Evolutionary conservation across 345 rosid species (phyloP), one percentile per base, ranked within the genome.

Genomic region (Gossypium thurberi): DNA sequence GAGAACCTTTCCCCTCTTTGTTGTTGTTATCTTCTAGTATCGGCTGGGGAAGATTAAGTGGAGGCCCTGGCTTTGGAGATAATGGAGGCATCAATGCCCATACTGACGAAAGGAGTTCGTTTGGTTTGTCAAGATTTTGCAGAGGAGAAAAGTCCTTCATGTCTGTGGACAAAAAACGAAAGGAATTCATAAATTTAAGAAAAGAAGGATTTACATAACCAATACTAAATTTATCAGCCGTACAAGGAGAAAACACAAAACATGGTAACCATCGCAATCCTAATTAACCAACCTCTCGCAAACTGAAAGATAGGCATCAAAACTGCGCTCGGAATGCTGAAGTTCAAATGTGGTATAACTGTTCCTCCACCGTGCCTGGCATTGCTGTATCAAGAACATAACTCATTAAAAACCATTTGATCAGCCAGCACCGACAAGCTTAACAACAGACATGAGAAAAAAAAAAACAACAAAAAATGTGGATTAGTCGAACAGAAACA

Each of bases 361-460:
- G 84, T 88, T 70, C 99, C 94, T 9, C 91, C 94, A 40, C 96
- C 94, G 40, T 95, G 98, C 81, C 97, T 83, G 3, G 99, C 91
- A 21, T 95, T 95, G 88, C 99, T 95, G 85, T 60, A 61, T 62
- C 78, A 79, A 75, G 59, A 78, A 79, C 51, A 75, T 21, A 73
- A 33, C 70, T 58, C 51, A 2, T 74, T 73, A 71, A 61, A 25
- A 17, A 63, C 2, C 7, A 17, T 10, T 51, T 51, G 37, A 51
- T n/a, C 20, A 28, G 23, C 71, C 56, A 65, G 25, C 52, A 60
- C 61, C 10, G 18, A 61, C 58, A 58, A 66, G 18, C 21, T 69
- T 51, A 56, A 47, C 33, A 76, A 28, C 21, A 52, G 6, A 67
- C 50, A 18, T 10, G 59, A 62, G 74, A 10, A 43, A 8, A 28